These are phyloP conservation scores for Aspergillus novofumigatus DNA, from an alignment of 2,329 filamentous ascomycete species.

Conservation along the genomic window DNA sequence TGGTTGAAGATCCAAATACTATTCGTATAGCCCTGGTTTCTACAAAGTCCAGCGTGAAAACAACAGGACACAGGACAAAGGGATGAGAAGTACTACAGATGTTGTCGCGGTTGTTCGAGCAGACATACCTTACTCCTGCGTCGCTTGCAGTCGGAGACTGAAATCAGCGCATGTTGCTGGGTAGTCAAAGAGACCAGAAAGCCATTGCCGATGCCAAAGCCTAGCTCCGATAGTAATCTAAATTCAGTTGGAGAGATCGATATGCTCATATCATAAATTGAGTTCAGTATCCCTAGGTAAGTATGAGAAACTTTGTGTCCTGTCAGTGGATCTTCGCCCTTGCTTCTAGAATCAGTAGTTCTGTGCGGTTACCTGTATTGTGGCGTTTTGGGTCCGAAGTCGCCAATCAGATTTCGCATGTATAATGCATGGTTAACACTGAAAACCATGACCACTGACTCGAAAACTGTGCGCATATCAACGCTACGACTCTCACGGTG, in stretches of 20 bases:
- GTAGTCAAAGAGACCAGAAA: no score
- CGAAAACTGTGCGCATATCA: no score
- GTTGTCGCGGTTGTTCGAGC: not conserved
- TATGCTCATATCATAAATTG: not conserved
- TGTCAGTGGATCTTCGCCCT: not conserved
- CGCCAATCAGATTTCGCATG: not conserved
- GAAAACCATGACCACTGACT: not conserved
- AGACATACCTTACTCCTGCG: not conserved
- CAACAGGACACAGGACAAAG: not conserved
- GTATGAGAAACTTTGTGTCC: not conserved
- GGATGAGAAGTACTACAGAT: not conserved
- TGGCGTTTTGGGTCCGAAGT: not conserved
- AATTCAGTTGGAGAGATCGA: not conserved
- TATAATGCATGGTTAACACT: not conserved
- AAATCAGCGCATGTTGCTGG: no score
- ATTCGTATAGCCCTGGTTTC: not conserved
- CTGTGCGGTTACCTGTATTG: not conserved
- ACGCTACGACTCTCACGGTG: not conserved
- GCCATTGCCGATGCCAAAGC: no score
- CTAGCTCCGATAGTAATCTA: not conserved
- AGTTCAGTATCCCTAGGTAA: not conserved
- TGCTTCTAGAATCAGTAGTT: not conserved
- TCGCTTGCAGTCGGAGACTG: not conserved
- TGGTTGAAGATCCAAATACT: not conserved
- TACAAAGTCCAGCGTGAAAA: not conserved